Base-by-base conservation (phyloP, 1,284 basidiomycete genomes). In the Sphaerobolus stellatus region DNA sequence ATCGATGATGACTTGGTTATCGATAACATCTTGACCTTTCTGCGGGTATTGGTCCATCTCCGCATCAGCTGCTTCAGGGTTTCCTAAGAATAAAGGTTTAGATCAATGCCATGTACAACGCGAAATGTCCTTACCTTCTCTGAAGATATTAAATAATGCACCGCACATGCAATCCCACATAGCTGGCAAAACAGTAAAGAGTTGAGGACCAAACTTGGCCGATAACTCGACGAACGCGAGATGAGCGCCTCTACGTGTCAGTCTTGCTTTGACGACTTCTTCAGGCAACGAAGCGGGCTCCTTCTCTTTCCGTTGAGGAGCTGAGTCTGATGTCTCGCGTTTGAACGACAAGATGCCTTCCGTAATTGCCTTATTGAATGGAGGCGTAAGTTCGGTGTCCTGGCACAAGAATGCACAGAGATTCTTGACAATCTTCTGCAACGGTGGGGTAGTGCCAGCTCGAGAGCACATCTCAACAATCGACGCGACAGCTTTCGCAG, bases 391-490 rank as follows among this genome's bases (percentile, higher is more conserved):
- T 27, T 89, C 84, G 13, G 83, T 80, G 68, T 99, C 97, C 66
- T 94, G 91, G 70, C 96, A 99, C 5, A 99, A 77, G 73, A 99
- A 99, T 0, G 94, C 95, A 73, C 94, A 96, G 4, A 99, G 82
- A 67, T 99, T 99, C 75, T 94, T 94, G 63, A 99, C 85, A 53
- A 99, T 94, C 76, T 99, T 99, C 65, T 95, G 92, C 0, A 80
- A 90, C 62, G 76, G 79, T 69, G 84, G 79, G 61, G 78, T 63
- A 64, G 86, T 72, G 64, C 84, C 71, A 75, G 86, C 79, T 41
- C 80, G 73, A 3, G 85, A 82, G 69, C 94, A 98, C 66, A 92
- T 91, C 47, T 88, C 84, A 57, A 99, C 83, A 69, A 99, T 92
- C 4, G 85, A 81, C 11, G 94, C 92, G 6, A 99, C 88, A 0